Conservation (phyloP, 2,329 filamentous ascomycete genomes). For the Claviceps humidiphila region DNA sequence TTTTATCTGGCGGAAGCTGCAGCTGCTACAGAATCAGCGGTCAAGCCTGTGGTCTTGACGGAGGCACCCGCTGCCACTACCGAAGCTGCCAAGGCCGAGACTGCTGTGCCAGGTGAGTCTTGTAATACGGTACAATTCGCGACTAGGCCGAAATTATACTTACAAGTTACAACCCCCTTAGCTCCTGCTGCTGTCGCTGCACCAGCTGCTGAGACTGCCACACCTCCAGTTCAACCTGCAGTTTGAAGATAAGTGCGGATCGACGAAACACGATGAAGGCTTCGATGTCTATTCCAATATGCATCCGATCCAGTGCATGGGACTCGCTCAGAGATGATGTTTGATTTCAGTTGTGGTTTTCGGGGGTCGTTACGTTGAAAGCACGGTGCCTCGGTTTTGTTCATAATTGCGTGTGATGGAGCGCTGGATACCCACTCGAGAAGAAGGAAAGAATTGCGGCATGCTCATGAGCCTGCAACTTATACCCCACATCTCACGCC, state of each 20-base stretch:
- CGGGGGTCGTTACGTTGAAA: conserved; percentile 2
- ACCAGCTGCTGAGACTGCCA: conserved; percentile 9
- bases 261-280: background rate
- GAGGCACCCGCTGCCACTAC: background rate
- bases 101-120: conserved; percentile 1
- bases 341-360: conserved; percentile 3
- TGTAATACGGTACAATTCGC: background rate
- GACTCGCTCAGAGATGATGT: background rate
- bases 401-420: conserved; percentile 9
- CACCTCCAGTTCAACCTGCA: background rate
- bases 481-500: conserved; percentile 16
- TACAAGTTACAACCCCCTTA: conserved; percentile 1
- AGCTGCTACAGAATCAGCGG: conserved; percentile 8
- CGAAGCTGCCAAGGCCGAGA: conserved; percentile 1
- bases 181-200: conserved; percentile 4
- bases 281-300: background rate
- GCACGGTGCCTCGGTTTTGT: conserved; percentile 7
- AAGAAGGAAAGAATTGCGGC: conserved; percentile 12
- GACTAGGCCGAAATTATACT: background rate
- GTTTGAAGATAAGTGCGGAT: background rate
- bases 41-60: background rate
- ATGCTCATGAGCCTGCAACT: conserved; percentile 14
- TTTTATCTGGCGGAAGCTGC: conserved; percentile 12
- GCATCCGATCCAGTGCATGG: background rate
- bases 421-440: conserved; percentile 20